Base-by-base conservation (phyloP, 257 asterid species). In the Thymus mandschuricus region DNA sequence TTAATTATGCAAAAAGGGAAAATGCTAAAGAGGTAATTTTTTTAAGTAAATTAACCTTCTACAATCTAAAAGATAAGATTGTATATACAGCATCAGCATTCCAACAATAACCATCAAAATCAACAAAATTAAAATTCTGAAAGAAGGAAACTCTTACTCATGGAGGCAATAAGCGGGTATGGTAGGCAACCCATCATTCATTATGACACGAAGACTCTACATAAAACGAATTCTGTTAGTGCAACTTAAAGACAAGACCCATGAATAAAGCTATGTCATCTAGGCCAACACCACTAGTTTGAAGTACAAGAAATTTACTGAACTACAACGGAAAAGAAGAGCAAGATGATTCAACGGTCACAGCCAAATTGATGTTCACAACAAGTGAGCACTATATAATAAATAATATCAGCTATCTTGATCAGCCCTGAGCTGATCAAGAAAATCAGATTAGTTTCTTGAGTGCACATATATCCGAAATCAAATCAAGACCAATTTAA, bases 131-230 rank as follows among this genome's bases (percentile, higher is more conserved):
- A 66, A 62, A 34, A 75, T 49, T 38, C 40, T 5, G 69, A 63
- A 72, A 12, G 58, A 71, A 43, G 58, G 68, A 60, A 68, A 75
- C 29, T 51, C 98, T 88, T 91, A 94, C 98, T 86, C 96, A 60
- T 79, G 89, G 70, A 94, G 92, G 83, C 92, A 89, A 72, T 89
- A 86, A 66, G 89, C 85, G 49, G 98, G 98, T 78, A 94, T 83
- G 3, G 96, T 83, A 70, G 98, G 87, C 70, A 94, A 88, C 55
- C 97, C 98, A 84, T 94, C 98, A 81, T 94, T 94, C 96, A 94
- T 94, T 70, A 94, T 89, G 73, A 94, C 96, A 60, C 98, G 98
- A 67, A 94, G 96, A 79, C 95, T 84, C 97, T 91, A 77, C 77
- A 81, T 69, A 76, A 30, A 73, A 77, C 77, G 75, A 72, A 76